Percentiles rank a stretch among this genome's conserved stretches.
phyloP scores from a whole-genome alignment of 108 stramenopile species.

The Heterococcus sp. region DNA sequence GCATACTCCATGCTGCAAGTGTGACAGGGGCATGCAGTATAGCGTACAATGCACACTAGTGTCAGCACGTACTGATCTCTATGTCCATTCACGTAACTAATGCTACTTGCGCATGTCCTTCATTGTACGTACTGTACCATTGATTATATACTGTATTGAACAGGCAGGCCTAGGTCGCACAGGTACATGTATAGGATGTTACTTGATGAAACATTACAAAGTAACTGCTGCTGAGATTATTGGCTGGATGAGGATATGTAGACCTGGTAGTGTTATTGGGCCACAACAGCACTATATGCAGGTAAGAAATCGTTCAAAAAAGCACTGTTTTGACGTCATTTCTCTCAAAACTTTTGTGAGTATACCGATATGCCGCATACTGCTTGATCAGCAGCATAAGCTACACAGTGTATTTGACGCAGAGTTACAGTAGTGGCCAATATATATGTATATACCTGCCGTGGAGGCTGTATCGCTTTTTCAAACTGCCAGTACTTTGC shows the following conservation, averaged over 20 bases:
- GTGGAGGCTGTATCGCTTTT: background rate
- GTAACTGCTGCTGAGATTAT: conserved; percentile 60
- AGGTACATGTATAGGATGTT: conserved; percentile 69
- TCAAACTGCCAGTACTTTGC: background rate
- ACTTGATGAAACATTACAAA: conserved; percentile 62
- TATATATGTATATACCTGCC: background rate
- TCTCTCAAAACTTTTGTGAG: background rate
- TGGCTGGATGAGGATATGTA: conserved; percentile 54
- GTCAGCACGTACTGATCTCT: background rate
- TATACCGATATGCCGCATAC: background rate
- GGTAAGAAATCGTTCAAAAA: conserved; percentile 1
- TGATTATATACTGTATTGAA: background rate
- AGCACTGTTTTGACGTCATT: background rate
- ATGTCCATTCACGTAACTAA: background rate
- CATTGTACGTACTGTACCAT: background rate
- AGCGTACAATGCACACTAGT: background rate
- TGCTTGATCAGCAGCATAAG: background rate
- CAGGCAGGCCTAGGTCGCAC: conserved; percentile 94
- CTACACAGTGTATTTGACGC: background rate
- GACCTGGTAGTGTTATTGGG: conserved; percentile 81
- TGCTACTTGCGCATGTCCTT: background rate
- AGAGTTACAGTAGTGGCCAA: background rate
- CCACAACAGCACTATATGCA: conserved; percentile 96
- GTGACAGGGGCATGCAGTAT: no score
- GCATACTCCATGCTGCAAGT: no score